A percentile compares a stretch with the other conserved stretches of the same genome.
These are phyloP conservation scores for Curvularia sp. DNA, from an alignment of 2,329 filamentous ascomycete species.

Conservation along the genomic window DNA sequence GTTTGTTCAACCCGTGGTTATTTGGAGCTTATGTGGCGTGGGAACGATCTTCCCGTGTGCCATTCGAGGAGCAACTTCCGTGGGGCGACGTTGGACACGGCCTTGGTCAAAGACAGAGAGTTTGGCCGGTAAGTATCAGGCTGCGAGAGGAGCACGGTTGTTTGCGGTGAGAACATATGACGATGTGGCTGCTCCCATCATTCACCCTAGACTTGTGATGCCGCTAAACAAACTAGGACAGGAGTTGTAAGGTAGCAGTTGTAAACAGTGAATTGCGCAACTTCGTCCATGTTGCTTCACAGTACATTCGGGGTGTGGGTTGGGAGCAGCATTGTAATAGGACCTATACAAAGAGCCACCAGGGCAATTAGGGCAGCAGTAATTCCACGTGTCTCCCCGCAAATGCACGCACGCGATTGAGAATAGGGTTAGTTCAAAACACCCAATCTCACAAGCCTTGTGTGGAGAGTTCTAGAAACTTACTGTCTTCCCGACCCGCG, in stretches of 20 bases:
- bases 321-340: not conserved
- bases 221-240: not conserved
- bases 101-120: not conserved
- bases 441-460: not conserved
- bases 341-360: not conserved
- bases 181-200: too few relatives aligned
- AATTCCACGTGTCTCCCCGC: not conserved
- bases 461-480: not conserved
- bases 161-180: not conserved
- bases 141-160: too few relatives aligned
- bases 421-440: not conserved
- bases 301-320: not conserved
- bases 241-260: not conserved
- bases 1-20: too few relatives aligned
- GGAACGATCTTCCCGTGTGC: not conserved
- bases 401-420: not conserved
- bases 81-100: not conserved
- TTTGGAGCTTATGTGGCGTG: not conserved
- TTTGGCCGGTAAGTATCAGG: too few relatives aligned
- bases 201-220: not conserved
- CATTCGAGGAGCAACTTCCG: not conserved
- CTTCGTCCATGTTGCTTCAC: not conserved
- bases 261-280: not conserved
- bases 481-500: too few relatives aligned
- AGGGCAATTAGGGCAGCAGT: not conserved